A percentile compares a stretch with the other conserved stretches of the same genome.
Evolutionary conservation across 371 early-diverging fungal species (phyloP).

Genomic region (Mucor lusitanicus): DNA sequence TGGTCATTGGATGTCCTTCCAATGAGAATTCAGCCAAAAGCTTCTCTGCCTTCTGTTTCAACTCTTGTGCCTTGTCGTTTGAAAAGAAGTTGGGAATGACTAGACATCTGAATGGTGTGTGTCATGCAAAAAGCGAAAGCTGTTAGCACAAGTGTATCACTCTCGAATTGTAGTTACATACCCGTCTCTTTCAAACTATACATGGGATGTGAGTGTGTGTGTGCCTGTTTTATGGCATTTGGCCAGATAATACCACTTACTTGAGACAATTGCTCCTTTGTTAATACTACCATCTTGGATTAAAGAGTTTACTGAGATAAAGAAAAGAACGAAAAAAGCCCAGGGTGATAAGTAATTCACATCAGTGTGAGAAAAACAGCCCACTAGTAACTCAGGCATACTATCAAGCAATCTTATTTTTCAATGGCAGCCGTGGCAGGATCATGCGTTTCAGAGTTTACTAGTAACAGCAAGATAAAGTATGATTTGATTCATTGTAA

Average conservation of each 20-base stretch:
- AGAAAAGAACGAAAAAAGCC: neutral
- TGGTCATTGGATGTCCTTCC: constrained; percentile 78
- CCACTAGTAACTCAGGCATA: neutral
- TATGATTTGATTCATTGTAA: neutral
- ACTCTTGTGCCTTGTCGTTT: constrained; percentile 42
- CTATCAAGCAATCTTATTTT: neutral
- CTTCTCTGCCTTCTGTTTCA: constrained; percentile 59
- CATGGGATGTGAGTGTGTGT: neutral
- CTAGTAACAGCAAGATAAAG: neutral
- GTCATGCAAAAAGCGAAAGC: neutral
- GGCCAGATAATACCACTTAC: neutral
- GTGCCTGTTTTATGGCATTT: neutral
- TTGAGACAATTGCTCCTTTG: constrained; percentile 13
- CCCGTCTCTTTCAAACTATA: constrained; percentile 39
- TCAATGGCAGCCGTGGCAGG: neutral
- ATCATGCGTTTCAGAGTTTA: neutral
- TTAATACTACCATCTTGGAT: constrained; percentile 2
- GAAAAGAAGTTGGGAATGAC: constrained; percentile 74
- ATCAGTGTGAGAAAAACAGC: neutral
- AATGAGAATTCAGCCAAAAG: constrained; percentile 70
- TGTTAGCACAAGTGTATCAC: neutral
- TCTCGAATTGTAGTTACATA: neutral
- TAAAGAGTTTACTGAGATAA: neutral
- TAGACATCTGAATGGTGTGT: constrained; percentile 53
- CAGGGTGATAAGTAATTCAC: neutral